phyloP scores from a whole-genome alignment of 1,284 basidiomycete species.

The Gyrodon tennesseensis region DNA sequence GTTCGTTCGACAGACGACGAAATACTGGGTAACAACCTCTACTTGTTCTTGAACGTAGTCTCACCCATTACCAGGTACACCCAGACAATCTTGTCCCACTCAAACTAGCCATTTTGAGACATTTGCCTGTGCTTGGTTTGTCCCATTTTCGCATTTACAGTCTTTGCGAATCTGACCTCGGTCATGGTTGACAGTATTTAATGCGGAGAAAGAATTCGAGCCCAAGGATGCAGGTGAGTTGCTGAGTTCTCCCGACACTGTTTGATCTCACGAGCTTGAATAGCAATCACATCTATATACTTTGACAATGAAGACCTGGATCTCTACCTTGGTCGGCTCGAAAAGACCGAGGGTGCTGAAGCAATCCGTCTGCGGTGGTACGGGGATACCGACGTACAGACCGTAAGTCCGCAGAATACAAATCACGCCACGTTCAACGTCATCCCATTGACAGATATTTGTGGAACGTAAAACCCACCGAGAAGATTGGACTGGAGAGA shows the following conservation, averaged over 20 bases:
- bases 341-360: slow-evolving; percentile 99
- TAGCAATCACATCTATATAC: slow-evolving; percentile 86
- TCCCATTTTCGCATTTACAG: slow-evolving; percentile 10
- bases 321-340: slow-evolving; percentile 95
- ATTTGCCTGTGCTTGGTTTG: slow-evolving; percentile 88
- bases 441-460: slow-evolving; percentile 66
- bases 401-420: slow-evolving; percentile 49
- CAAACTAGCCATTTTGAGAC: slow-evolving; percentile 91
- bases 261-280: slow-evolving; percentile 18
- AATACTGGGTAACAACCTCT: slow-evolving; percentile 82
- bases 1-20: slow-evolving; percentile 97
- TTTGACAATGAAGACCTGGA: slow-evolving; percentile 97
- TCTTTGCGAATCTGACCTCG: slow-evolving; percentile 20
- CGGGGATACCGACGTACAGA: slow-evolving; percentile 85
- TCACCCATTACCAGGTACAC: slow-evolving; percentile 63
- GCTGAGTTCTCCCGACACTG: not conserved
- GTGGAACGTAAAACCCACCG: slow-evolving; percentile 99
- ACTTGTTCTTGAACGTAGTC: slow-evolving; percentile 6
- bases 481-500: slow-evolving; percentile 99
- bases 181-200: slow-evolving; percentile 69
- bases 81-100: slow-evolving; percentile 95
- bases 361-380: slow-evolving; percentile 98
- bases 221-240: slow-evolving; percentile 76
- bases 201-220: slow-evolving; percentile 94
- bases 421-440: not conserved